Conservation (phyloP, 805 yeast species). For the Wickerhamiella sergipiensis region DNA sequence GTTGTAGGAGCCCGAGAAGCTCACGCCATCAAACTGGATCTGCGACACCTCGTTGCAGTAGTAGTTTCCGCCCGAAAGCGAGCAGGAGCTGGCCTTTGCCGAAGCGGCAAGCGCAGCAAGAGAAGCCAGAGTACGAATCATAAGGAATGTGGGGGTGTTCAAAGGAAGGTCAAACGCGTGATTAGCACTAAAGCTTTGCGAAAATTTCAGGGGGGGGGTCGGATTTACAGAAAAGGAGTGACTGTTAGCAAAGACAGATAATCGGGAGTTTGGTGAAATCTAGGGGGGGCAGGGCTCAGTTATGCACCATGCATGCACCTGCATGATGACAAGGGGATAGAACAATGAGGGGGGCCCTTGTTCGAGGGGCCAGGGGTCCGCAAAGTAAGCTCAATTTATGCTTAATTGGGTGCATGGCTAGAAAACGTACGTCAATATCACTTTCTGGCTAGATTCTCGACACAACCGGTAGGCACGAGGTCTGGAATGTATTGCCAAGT, state of each 20-base stretch:
- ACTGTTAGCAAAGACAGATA: background rate
- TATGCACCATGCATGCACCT: background rate
- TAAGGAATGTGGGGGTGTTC: background rate
- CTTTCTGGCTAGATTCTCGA: no score
- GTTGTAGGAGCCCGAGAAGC: conserved; percentile 70
- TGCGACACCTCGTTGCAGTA: conserved; percentile 65
- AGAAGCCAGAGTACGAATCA: conserved; percentile 15
- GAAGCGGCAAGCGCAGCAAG: conserved; percentile 19
- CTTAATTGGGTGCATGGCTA: no score
- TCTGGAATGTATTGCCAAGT: background rate
- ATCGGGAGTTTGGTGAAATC: background rate
- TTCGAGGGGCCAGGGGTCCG: background rate
- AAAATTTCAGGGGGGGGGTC: background rate
- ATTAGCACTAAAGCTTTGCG: background rate
- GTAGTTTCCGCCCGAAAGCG: conserved; percentile 56
- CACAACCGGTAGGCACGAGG: no score
- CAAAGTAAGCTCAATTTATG: no score
- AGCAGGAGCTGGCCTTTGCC: conserved; percentile 30
- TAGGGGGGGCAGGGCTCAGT: background rate
- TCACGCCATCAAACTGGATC: conserved; percentile 55
- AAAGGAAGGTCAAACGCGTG: background rate
- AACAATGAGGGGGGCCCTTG: background rate
- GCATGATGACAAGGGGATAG: background rate
- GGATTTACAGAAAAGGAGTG: background rate
- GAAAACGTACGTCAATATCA: no score